phyloP scores from a whole-genome alignment of 1,139 yeast genomes.

The Magnusiomyces magnusii region DNA sequence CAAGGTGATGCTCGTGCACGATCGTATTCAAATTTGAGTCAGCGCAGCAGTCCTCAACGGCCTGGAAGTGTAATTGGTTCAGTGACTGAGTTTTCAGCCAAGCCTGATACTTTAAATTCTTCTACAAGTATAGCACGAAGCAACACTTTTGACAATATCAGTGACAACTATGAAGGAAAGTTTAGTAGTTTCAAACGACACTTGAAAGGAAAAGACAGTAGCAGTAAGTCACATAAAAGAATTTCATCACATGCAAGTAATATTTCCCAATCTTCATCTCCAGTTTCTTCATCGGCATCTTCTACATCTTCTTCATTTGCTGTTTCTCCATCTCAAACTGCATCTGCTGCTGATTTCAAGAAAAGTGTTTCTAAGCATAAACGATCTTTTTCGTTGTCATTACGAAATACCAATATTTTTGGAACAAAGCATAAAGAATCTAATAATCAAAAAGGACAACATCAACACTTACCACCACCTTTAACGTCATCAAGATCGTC shows the following conservation, averaged over 20 bases:
- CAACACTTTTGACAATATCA: not conserved
- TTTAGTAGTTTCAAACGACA: not conserved
- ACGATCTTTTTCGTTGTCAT: constrained; percentile 5
- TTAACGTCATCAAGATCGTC: not conserved
- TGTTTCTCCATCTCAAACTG: not conserved
- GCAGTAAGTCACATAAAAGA: not conserved
- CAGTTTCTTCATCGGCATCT: not conserved
- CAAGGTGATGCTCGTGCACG: not conserved
- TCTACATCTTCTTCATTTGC: not conserved
- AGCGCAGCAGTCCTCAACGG: not conserved
- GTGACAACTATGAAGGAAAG: not conserved
- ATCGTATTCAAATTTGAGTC: not conserved
- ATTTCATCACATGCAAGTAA: not conserved
- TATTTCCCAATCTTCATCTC: not conserved
- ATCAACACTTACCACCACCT: not conserved
- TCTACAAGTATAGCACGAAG: not conserved
- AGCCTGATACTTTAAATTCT: not conserved
- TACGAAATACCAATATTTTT: not conserved
- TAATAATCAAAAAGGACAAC: not conserved
- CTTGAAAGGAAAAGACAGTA: not conserved
- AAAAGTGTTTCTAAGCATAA: not conserved
- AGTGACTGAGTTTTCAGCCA: not conserved
- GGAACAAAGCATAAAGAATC: not conserved
- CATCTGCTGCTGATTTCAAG: not conserved
- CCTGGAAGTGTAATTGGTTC: not conserved